These are phyloP conservation scores for Hymenoscyphus scutula DNA, from an alignment of 2,329 filamentous ascomycete species.

Conservation along the genomic window DNA sequence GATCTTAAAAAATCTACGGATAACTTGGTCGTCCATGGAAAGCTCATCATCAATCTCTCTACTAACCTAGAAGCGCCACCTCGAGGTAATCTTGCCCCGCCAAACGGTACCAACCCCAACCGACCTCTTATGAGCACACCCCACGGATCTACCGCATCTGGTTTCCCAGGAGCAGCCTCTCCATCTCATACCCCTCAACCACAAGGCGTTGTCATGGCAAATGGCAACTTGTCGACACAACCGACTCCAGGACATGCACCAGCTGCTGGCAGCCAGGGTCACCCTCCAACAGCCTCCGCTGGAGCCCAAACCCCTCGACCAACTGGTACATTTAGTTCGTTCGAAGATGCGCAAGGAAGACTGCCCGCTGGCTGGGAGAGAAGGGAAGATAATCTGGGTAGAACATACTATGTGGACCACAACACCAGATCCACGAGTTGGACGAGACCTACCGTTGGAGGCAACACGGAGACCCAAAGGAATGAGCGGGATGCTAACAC, in stretches of 20 bases:
- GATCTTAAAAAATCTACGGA: conserved; percentile 98
- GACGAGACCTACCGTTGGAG: conserved; percentile 81
- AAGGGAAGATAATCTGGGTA: conserved; percentile 87
- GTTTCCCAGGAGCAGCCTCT: conserved; percentile 33
- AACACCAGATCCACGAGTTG: conserved; percentile 96
- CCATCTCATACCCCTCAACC: conserved; percentile 38
- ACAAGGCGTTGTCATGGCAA: conserved; percentile 30
- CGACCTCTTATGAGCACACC: conserved; percentile 36
- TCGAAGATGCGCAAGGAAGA: conserved; percentile 93
- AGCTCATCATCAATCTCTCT: conserved; percentile 93
- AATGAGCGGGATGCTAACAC: conserved; percentile 85
- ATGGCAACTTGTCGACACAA: conserved; percentile 31
- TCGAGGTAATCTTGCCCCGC: conserved; percentile 42
- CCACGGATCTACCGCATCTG: conserved; percentile 31
- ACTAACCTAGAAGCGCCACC: conserved; percentile 78
- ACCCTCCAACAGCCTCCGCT: conserved; percentile 24
- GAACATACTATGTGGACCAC: conserved; percentile 98
- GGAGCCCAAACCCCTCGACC: conserved; percentile 29
- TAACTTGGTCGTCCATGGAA: conserved; percentile 95
- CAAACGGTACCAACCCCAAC: conserved; percentile 30
- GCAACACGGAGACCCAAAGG: conserved; percentile 72
- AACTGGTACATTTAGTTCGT: conserved; percentile 72
- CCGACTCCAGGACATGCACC: conserved; percentile 37
- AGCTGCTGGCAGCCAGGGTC: conserved; percentile 35
- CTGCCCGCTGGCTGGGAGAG: conserved; percentile 94